Evolutionary conservation across 2,329 filamentous ascomycete genomes (phyloP).

Genomic region (Peltaster fructicola): DNA sequence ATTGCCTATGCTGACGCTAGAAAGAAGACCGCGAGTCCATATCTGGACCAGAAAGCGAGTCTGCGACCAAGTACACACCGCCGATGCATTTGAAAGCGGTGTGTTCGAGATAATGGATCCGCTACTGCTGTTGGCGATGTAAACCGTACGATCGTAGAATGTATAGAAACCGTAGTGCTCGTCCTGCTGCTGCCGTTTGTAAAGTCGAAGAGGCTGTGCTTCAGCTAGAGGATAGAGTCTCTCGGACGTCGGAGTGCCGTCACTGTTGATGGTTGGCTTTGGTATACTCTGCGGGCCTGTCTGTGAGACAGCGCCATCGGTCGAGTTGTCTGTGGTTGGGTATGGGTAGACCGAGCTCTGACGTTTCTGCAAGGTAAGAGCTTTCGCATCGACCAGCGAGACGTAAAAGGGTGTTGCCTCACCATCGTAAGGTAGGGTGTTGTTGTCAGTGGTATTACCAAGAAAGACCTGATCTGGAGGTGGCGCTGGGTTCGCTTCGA

Average conservation of each 20-base stretch:
- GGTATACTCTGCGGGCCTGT: conserved; percentile 41
- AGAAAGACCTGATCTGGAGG: conserved; percentile 59
- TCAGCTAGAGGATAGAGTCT: conserved; percentile 51
- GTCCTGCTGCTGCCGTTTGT: conserved; percentile 58
- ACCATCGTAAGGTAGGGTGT: conserved; percentile 54
- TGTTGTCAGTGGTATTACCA: conserved; percentile 68
- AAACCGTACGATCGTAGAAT: conserved; percentile 78
- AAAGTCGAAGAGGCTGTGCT: conserved; percentile 65
- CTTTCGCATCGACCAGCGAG: conserved; percentile 38
- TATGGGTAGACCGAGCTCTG: conserved; percentile 13
- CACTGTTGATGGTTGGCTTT: conserved; percentile 39
- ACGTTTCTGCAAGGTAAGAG: conserved; percentile 12
- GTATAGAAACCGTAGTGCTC: conserved; percentile 93
- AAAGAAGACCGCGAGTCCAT: conserved; percentile 39
- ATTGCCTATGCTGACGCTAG: conserved; percentile 6
- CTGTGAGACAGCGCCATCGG: conserved; percentile 22
- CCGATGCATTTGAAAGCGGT: conserved; percentile 24
- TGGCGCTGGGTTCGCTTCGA: conserved; percentile 36
- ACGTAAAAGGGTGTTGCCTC: conserved; percentile 84
- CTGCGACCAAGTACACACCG: conserved; percentile 41
- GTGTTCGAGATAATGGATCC: conserved; percentile 11
- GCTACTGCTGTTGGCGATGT: conserved; percentile 49
- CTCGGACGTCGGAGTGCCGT: conserved; percentile 57
- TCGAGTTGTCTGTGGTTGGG: conserved; percentile 5
- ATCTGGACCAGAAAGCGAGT: conserved; percentile 45